Evolutionary conservation across 2,329 filamentous ascomycete genomes (phyloP).

Genomic region (Rosellinia necatrix): DNA sequence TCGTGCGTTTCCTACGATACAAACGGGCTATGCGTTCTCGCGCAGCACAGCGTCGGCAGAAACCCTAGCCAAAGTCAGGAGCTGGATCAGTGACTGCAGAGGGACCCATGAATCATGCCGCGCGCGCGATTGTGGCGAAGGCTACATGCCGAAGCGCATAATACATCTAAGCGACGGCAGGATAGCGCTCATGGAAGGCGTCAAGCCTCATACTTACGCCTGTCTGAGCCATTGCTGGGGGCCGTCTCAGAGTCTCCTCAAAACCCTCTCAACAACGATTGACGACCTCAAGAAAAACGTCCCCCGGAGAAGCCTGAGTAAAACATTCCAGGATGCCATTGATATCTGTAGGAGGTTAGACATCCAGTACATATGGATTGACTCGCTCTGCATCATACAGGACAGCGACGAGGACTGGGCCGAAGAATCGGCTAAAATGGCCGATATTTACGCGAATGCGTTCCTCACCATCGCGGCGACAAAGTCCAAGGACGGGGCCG

Average conservation of each 20-base stretch:
- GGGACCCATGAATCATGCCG: background rate
- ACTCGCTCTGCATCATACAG: conserved; percentile 21
- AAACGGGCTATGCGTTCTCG: conserved; percentile 4
- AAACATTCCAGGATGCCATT: conserved; percentile 21
- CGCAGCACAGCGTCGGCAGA: conserved; percentile 10
- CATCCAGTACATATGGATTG: conserved; percentile 21
- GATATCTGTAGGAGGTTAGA: conserved; percentile 13
- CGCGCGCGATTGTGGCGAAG: background rate
- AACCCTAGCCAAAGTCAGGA: conserved; percentile 1
- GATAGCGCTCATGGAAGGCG: conserved; percentile 11
- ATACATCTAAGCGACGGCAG: background rate
- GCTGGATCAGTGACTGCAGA: conserved; percentile 4
- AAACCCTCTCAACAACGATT: conserved; percentile 11
- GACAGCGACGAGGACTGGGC: conserved; percentile 23
- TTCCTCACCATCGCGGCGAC: conserved; percentile 21
- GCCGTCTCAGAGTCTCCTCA: conserved; percentile 10
- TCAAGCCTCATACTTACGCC: conserved; percentile 8
- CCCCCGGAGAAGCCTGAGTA: conserved; percentile 7
- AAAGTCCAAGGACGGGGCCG: conserved; percentile 12
- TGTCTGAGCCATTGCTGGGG: conserved; percentile 28
- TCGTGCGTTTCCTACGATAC: conserved; percentile 2
- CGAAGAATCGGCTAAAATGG: conserved; percentile 18
- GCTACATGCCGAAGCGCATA: conserved; percentile 23
- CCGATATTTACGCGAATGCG: conserved; percentile 12
- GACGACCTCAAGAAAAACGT: conserved; percentile 9